A percentile compares a stretch with the other conserved stretches of the same genome.
These are phyloP conservation scores for Aphanoascus verrucosus DNA, from an alignment of 2,329 filamentous ascomycete genomes.

Conservation along the genomic window DNA sequence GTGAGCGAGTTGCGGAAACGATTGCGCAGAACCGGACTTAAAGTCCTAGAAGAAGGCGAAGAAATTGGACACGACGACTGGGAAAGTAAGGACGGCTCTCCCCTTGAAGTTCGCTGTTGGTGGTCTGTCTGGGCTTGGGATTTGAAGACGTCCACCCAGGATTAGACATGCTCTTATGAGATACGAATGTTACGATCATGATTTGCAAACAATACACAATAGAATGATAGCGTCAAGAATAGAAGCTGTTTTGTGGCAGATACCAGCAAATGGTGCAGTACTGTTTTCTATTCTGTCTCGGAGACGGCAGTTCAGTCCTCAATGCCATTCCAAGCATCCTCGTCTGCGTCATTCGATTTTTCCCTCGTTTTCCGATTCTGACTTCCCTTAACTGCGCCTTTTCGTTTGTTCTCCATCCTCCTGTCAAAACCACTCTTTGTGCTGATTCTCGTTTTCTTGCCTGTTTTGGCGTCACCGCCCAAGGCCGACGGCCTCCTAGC, in stretches of 20 bases:
- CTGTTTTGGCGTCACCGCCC: constrained; percentile 30
- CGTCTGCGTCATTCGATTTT: constrained; percentile 14
- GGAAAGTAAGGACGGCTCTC: constrained; percentile 34
- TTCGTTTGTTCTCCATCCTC: constrained; percentile 37
- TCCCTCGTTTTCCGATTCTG: constrained; percentile 25
- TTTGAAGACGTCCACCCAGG: not conserved
- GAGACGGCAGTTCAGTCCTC: constrained; percentile 24
- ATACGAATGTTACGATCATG: constrained; percentile 6
- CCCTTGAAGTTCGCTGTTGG: constrained; percentile 37
- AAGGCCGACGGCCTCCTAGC: constrained; percentile 44
- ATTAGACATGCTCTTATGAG: not conserved
- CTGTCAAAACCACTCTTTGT: constrained; percentile 43
- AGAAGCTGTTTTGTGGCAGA: not conserved
- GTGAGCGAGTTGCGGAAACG: constrained; percentile 50
- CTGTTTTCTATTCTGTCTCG: not conserved
- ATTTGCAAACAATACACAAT: not conserved
- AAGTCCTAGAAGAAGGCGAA: constrained; percentile 41
- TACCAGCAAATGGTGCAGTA: not conserved
- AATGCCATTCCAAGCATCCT: constrained; percentile 31
- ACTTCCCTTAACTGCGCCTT: constrained; percentile 36
- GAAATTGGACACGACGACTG: constrained; percentile 41
- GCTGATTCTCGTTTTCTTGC: constrained; percentile 59
- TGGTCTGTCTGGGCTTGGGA: constrained; percentile 40
- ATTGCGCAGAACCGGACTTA: constrained; percentile 48
- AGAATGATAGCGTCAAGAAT: not conserved